Base-by-base conservation (phyloP, 2,329 filamentous ascomycete genomes). In the Curvularia sp. region DNA sequence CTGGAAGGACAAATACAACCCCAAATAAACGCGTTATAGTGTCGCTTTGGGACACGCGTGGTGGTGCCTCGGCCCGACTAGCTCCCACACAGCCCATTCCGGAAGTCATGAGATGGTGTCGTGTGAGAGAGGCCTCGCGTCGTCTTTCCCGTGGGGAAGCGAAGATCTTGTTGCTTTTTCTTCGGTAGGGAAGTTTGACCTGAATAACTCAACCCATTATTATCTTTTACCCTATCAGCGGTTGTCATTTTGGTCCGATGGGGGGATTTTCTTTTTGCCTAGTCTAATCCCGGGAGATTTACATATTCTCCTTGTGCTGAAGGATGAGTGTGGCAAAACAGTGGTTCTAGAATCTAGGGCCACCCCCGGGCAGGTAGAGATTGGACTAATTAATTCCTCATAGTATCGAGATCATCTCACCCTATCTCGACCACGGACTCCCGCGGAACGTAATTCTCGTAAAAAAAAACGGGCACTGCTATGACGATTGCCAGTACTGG, bases 1-100 rank as follows among this genome's bases (percentile, higher is more conserved):
- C 74, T 97, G 94, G 92, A 98, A 98, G 78, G 93, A 96, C 63
- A 98, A 98, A 80, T 97, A 98, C 80, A 85, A 82, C 63, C 81
- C 83, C 19, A 82, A 82, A 72, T 81, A 73, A 63, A 19, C 18
- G 28, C 55, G 36, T 57, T 52, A 18, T 45, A 39, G 50, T 38
- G 47, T 43, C 49, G 48, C n/a, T 52, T 56, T 47, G 28, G 47
- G 41, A 9, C 27, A 42, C 25, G 27, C n/a, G 9, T 21, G 32
- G 10, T 46, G 21, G 32, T 42, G 39, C 49, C 41, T 32, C 41
- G 41, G 50, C 32, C 55, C 50, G 50, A 57, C 43, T 49, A 30
- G 27, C n/a, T 30, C 25, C 7, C 23, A 36, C 25, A 18, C 34
- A 46, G 19, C 38, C 48, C 15, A 52, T 46, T 50, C 13, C n/a